Evolutionary conservation across 2,329 filamentous ascomycete species (phyloP).

Genomic region (Alternaria brassicicola): DNA sequence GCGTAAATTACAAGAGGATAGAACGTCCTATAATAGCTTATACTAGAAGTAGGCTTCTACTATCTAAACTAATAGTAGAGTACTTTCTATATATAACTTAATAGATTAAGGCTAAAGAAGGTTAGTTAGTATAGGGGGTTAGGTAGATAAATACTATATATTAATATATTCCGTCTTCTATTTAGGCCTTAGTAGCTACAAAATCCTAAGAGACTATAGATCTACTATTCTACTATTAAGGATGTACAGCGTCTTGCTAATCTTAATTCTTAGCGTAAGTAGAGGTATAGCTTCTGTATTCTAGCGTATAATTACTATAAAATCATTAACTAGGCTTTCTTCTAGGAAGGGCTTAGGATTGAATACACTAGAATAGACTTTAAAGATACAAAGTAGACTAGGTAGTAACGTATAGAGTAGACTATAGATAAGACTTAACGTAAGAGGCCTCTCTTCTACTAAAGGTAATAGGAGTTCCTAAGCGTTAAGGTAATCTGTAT

Average conservation of each 20-base stretch:
- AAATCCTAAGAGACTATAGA: not conserved
- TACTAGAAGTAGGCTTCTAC: not conserved
- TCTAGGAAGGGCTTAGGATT: not conserved
- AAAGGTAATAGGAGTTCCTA: not conserved
- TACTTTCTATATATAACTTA: constrained; percentile 1
- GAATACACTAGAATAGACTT: not conserved
- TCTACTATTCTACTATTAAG: not conserved
- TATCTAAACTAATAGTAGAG: constrained; percentile 5
- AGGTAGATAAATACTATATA: not conserved
- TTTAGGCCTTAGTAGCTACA: not conserved
- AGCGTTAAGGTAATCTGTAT: not conserved
- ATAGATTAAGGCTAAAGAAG: not conserved
- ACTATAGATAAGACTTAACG: not conserved
- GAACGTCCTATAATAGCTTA: not conserved
- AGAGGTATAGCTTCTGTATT: not conserved
- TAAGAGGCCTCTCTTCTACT: not conserved
- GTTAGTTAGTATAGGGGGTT: not conserved
- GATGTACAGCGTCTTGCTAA: not conserved
- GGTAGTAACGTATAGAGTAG: not conserved
- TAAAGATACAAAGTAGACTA: not conserved
- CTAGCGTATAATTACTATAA: not conserved
- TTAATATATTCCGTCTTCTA: constrained; percentile 5
- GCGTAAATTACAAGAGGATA: constrained; percentile 1
- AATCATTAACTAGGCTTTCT: not conserved
- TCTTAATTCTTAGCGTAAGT: not conserved